phyloP scores from a whole-genome alignment of 2,329 filamentous ascomycete genomes.

The Fusarium robinianum region DNA sequence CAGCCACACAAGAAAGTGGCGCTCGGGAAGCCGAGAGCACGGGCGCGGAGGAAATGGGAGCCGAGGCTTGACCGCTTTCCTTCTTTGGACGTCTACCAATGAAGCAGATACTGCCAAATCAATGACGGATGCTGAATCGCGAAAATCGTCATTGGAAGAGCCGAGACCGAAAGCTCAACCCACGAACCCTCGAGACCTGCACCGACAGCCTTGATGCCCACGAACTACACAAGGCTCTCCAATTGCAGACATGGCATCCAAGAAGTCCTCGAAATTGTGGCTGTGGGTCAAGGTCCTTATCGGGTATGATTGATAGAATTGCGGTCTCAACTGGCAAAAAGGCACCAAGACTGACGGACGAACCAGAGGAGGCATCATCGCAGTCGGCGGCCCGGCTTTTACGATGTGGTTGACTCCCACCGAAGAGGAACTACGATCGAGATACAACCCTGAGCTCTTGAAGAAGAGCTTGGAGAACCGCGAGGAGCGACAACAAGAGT shows the following conservation, averaged over 20 bases:
- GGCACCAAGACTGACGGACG: constrained; percentile 19
- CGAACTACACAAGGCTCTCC: background rate
- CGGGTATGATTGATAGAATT: constrained; percentile 57
- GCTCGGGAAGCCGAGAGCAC: background rate
- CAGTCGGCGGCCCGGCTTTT: constrained; percentile 83
- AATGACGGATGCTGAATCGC: constrained; percentile 38
- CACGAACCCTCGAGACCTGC: constrained; percentile 2
- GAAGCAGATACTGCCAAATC: constrained; percentile 36
- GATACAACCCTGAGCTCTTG: constrained; percentile 94
- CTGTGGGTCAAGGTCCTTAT: constrained; percentile 71
- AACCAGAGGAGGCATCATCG: constrained; percentile 69
- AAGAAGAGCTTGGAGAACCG: constrained; percentile 82
- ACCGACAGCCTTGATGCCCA: background rate
- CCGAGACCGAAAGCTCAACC: constrained; percentile 6
- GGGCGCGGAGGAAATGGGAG: constrained; percentile 16
- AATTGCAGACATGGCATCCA: constrained; percentile 40
- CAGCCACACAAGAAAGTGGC: background rate
- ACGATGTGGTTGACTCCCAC: constrained; percentile 80
- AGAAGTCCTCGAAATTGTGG: constrained; percentile 58
- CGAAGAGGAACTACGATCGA: constrained; percentile 89
- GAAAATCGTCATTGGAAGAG: constrained; percentile 38
- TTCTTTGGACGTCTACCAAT: constrained; percentile 6
- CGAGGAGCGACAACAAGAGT: constrained; percentile 77
- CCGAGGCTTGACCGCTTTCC: constrained; percentile 34
- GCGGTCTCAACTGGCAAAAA: constrained; percentile 14